Base-by-base conservation (phyloP, 768 basidiomycete genomes). In the Trametes gibbosa region DNA sequence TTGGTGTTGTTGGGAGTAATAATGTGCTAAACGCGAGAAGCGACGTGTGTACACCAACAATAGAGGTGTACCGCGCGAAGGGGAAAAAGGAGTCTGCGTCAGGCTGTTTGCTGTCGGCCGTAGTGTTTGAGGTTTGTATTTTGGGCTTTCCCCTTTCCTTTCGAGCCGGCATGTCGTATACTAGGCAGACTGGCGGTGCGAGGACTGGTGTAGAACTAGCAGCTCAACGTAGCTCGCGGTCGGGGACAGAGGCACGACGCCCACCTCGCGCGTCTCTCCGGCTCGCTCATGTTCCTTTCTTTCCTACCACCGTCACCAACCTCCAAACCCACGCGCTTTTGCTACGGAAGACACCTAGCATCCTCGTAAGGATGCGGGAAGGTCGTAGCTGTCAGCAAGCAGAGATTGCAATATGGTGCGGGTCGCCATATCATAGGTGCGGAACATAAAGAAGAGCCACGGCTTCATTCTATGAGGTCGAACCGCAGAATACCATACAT, bases 11-110 rank as follows among this genome's bases (percentile, higher is more conserved):
- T n/a, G 90, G 91, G n/a, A 92, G 77, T 69, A 83, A 85, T 53
- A 92, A 76, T 0, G 82, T 82, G 13, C 80, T 77, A 70, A 90
- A 92, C 2, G 75, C 72, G 61, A 91, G 77, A 8, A 92, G 82
- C 16, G 81, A 77, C 1, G 82, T 77, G 68, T 88, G 86, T 7
- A 90, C 84, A 45, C 84, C 85, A 21, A 90, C 82, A 24, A 84
- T 73, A 29, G 88, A 85, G 56, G 81, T 79, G 73, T 90, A 90
- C 24, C 77, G 77, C 5, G 80, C 78, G 56, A 82, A 78, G 13
- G 85, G 82, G 61, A 83, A 81, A 53, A 61, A 71, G 19, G 59
- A 13, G 39, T 8, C 39, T n/a, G 46, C 7, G 21, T 47, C 55
- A 3, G 53, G 58, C 13, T 24, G 25, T 17, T 3, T 34, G 5